Conservation (phyloP, 2,329 filamentous ascomycete genomes). For the Dendryphion nanum region DNA sequence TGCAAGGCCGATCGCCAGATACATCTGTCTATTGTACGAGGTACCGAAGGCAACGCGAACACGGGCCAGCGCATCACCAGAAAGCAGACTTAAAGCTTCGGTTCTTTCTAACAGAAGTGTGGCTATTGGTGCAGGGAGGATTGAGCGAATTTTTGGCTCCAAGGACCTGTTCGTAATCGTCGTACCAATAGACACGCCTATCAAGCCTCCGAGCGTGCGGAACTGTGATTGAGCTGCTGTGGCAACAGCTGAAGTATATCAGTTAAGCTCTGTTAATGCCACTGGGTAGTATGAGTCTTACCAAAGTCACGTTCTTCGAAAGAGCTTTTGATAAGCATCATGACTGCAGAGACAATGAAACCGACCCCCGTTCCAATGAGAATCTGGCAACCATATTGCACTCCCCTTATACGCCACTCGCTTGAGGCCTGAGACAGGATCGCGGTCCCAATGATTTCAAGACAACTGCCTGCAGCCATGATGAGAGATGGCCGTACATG, state of each 20-base stretch:
- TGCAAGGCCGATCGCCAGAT: slow-evolving; percentile 8
- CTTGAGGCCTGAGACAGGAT: slow-evolving; percentile 5
- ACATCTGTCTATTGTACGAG: slow-evolving; percentile 10
- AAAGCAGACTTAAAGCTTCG: slow-evolving; percentile 3
- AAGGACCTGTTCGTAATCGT: slow-evolving; percentile 5
- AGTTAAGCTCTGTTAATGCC: not conserved
- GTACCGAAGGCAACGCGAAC: slow-evolving; percentile 3
- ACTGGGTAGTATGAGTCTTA: not conserved
- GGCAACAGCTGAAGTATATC: slow-evolving; percentile 5
- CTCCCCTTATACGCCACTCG: not conserved
- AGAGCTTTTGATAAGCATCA: not conserved
- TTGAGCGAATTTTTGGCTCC: not conserved
- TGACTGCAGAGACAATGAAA: slow-evolving; percentile 1
- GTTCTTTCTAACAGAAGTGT: slow-evolving; percentile 4
- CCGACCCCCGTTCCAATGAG: slow-evolving; percentile 13
- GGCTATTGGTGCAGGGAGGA: slow-evolving; percentile 1
- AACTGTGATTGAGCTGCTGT: slow-evolving; percentile 8
- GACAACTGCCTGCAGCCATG: slow-evolving; percentile 4
- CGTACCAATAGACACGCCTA: slow-evolving; percentile 9
- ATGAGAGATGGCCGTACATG: slow-evolving; percentile 7
- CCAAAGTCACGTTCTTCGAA: slow-evolving; percentile 12
- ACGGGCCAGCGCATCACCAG: not conserved
- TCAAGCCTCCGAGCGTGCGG: slow-evolving; percentile 7
- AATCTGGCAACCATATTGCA: slow-evolving; percentile 15
- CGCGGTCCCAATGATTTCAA: slow-evolving; percentile 10